Percentiles rank a stretch among this genome's conserved stretches.
These are phyloP conservation scores for Moringa oleifera DNA, from an alignment of 345 rosid species.

Conservation along the genomic window DNA sequence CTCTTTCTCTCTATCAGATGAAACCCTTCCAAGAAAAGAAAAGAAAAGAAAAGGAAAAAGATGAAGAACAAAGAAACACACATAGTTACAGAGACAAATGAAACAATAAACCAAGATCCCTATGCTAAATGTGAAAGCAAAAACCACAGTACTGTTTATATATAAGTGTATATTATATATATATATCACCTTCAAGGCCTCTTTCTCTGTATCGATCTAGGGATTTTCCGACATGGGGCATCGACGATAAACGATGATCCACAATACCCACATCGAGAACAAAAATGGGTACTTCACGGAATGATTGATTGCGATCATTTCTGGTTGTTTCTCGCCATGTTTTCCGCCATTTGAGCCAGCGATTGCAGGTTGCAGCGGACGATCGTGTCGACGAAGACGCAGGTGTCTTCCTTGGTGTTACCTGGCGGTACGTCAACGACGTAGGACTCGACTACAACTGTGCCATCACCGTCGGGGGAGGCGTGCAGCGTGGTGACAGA, in stretches of 20 bases:
- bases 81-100: no score
- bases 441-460: constrained; percentile 80
- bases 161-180: no score
- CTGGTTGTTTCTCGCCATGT: constrained; percentile 22
- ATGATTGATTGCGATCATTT: neutral
- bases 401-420: constrained; percentile 76
- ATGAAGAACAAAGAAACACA: no score
- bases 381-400: constrained; percentile 67
- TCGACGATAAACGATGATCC: neutral
- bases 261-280: constrained; percentile 18
- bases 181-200: no score
- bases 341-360: constrained; percentile 62
- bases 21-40: no score
- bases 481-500: constrained; percentile 84
- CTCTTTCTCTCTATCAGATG: no score
- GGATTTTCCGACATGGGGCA: no score
- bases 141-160: no score
- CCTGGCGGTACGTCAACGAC: constrained; percentile 79
- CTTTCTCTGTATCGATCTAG: no score
- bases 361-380: constrained; percentile 87
- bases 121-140: no score
- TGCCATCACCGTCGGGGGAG: constrained; percentile 24
- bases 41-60: no score
- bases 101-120: no score
- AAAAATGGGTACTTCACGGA: constrained; percentile 4